Evolutionary conservation across 2,329 filamentous ascomycete genomes (phyloP), one percentile per base, ranked within the genome.

Genomic region (Chaetomium globosum): DNA sequence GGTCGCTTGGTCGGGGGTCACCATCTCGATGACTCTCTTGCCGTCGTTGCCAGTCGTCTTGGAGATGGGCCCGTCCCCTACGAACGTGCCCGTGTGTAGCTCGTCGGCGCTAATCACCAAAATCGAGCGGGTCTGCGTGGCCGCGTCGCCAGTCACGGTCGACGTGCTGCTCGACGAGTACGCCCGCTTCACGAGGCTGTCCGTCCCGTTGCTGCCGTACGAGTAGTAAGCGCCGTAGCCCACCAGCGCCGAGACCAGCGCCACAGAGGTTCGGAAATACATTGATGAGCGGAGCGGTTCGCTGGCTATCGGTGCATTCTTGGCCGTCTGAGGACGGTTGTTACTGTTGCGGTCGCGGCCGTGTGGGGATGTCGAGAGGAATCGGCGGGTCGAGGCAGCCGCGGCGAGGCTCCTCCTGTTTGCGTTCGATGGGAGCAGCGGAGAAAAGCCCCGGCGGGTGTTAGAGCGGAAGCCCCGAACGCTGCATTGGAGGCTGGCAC

Each of bases 1-100:
- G 16, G 93, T 96, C 28, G 92, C 93, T 82, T 99, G 93, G 65
- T 97, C 94, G 0, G 94, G 91, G 12, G 91, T 96, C 78, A 99
- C 82, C 94, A 99, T 99, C 81, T 97, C 94, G 66, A 99, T 82
- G 39, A 97, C 89, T 74, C 90, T 92, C 69, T 89, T 87, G 33
- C 93, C 92, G 76, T 90, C 90, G 75, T 92, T 90, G 78, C 93
- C 90, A 3, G 90, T 92, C 72, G 91, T 86, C 80, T 99, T 99
- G 54, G 90, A 91, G 66, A 99, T 87, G 23, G 94, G 93, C 7
- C 88, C 90, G 73, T 96, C 91, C 65, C 91, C 92, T 21, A 92
- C 87, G 68, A 97, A 89, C 9, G 91, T 91, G 28, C 91, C 91
- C 12, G 94, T 95, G 74, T 93, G 94, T 58, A 99, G 86, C 76